These are phyloP conservation scores for Curvularia sp. DNA, from an alignment of 2,329 filamentous ascomycete genomes.

Conservation along the genomic window DNA sequence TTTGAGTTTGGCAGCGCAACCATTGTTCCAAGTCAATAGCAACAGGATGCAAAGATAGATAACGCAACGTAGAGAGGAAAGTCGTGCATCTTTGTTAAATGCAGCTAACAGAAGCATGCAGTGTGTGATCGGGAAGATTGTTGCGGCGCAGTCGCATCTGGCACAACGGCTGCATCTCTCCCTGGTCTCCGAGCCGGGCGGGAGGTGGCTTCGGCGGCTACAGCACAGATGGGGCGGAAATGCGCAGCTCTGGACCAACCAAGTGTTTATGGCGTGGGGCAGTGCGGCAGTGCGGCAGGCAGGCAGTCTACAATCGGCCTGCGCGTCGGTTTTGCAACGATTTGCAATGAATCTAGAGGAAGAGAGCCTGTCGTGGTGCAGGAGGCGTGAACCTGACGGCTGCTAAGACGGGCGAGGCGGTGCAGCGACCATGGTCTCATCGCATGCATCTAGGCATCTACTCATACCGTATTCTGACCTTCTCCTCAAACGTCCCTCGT, in stretches of 20 bases:
- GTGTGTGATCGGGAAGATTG: not conserved
- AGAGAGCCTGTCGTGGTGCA: not conserved
- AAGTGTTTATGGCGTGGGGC: slow-evolving; percentile 4
- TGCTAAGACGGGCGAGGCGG: not conserved
- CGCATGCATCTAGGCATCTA: not conserved
- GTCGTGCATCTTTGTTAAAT: slow-evolving; percentile 9
- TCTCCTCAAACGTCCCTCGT: not conserved
- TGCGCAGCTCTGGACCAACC: slow-evolving; percentile 12
- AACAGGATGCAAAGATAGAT: slow-evolving; percentile 1
- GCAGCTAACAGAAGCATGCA: slow-evolving; percentile 12
- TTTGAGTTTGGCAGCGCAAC: slow-evolving; percentile 8
- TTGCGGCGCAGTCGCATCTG: slow-evolving; percentile 20
- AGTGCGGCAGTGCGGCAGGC: slow-evolving; percentile 16
- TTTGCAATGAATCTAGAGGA: not conserved
- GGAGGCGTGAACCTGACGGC: slow-evolving; percentile 2
- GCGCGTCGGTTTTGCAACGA: slow-evolving; percentile 9
- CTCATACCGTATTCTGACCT: not conserved
- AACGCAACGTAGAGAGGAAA: not conserved
- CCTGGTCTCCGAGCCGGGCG: slow-evolving; percentile 6
- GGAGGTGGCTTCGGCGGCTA: slow-evolving; percentile 16
- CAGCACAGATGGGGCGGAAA: slow-evolving; percentile 6
- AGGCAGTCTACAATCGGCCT: slow-evolving; percentile 8
- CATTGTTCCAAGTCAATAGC: slow-evolving; percentile 9
- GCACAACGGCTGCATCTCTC: slow-evolving; percentile 6
- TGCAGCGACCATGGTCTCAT: not conserved